A percentile compares a stretch with the other conserved stretches of the same genome.
Conservation (phyloP, 495 filamentous ascomycete genomes). For the Aspergillus campestris region DNA sequence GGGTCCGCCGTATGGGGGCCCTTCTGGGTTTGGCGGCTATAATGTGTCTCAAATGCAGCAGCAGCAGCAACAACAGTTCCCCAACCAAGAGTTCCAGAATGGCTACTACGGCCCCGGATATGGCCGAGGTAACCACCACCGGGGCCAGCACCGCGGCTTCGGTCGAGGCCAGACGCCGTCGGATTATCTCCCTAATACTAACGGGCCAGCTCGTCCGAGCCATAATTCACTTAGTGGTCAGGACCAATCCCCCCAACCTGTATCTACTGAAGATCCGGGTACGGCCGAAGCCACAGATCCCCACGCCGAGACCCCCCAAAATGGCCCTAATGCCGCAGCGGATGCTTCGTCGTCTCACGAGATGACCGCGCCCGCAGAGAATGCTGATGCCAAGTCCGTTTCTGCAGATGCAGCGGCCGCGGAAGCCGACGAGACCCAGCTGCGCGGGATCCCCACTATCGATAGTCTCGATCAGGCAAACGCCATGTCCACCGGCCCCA, state of each 20-base stretch:
- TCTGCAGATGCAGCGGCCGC: slow-evolving; percentile 8
- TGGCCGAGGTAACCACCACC: slow-evolving; percentile 49
- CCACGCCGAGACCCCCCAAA: background rate
- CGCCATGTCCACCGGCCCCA: slow-evolving; percentile 8
- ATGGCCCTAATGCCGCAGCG: no score
- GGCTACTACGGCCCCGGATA: slow-evolving; percentile 51
- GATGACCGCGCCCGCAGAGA: no score
- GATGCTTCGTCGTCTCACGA: no score
- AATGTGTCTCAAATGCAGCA: slow-evolving; percentile 55
- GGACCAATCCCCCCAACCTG: slow-evolving; percentile 17
- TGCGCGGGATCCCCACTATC: slow-evolving; percentile 40
- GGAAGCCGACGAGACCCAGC: slow-evolving; percentile 18
- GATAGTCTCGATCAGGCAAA: slow-evolving; percentile 32
- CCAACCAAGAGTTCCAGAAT: slow-evolving; percentile 52
- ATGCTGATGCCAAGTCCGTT: no score
- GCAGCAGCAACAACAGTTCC: slow-evolving; percentile 38
- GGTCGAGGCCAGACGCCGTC: slow-evolving; percentile 41
- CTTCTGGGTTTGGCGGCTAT: slow-evolving; percentile 69
- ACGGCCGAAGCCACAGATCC: slow-evolving; percentile 16
- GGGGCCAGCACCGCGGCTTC: slow-evolving; percentile 60
- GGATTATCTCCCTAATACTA: slow-evolving; percentile 28
- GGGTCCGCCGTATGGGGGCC: slow-evolving; percentile 74
- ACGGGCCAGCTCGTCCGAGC: slow-evolving; percentile 27
- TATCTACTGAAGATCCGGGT: slow-evolving; percentile 11
- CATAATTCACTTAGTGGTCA: slow-evolving; percentile 16